These are phyloP conservation scores for Leonotis leonurus DNA, from an alignment of 257 asterid species.

Conservation along the genomic window DNA sequence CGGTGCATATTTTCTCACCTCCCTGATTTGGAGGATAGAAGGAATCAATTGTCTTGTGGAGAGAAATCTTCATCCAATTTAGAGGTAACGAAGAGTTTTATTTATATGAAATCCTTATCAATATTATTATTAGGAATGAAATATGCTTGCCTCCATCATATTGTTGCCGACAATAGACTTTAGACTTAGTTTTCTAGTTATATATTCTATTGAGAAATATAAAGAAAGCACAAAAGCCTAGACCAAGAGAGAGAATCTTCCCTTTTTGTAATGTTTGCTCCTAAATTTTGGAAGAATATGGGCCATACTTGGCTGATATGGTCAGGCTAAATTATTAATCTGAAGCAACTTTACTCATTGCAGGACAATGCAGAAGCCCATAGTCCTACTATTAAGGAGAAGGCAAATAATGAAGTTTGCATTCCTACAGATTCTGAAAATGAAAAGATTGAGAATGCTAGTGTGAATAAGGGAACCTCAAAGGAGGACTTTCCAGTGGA, in stretches of 20 bases:
- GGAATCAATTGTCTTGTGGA: slow-evolving; percentile 23
- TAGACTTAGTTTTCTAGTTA: no score
- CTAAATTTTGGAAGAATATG: neutral
- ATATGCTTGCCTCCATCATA: no score
- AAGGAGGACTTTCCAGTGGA: slow-evolving; percentile 48
- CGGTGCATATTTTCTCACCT: slow-evolving; percentile 78
- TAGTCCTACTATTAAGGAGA: slow-evolving; percentile 25
- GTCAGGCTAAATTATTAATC: neutral
- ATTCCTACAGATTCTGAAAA: slow-evolving; percentile 33
- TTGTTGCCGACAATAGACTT: no score
- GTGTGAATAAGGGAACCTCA: slow-evolving; percentile 24
- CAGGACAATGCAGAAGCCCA: slow-evolving; percentile 39
- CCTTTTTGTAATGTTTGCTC: neutral
- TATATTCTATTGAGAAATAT: neutral
- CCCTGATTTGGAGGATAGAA: slow-evolving; percentile 39
- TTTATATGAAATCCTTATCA: no score
- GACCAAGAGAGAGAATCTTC: neutral
- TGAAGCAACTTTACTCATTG: slow-evolving; percentile 14
- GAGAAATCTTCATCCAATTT: slow-evolving; percentile 24
- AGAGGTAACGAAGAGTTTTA: slow-evolving; percentile 39
- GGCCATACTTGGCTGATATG: neutral
- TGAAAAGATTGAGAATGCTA: slow-evolving; percentile 21
- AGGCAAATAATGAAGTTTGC: slow-evolving; percentile 32
- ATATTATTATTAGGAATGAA: no score
- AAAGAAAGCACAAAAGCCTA: neutral